Evolutionary conservation across 2,329 filamentous ascomycete genomes (phyloP).

Genomic region (Aspergillus felis): DNA sequence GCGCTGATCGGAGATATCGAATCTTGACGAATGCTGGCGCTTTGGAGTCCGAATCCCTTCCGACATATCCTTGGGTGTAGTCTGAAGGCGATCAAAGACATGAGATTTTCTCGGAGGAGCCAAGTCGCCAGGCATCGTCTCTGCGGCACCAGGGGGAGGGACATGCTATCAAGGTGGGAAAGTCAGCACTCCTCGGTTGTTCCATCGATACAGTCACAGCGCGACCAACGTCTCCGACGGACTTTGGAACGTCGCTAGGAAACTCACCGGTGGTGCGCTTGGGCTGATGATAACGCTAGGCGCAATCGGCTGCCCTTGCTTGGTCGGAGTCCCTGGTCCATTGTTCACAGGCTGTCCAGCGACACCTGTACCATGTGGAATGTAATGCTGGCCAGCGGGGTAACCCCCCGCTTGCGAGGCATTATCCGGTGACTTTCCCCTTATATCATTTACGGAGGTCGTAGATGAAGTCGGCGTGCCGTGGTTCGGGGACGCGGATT

Average conservation of each 20-base stretch:
- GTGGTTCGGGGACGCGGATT: conserved; percentile 58
- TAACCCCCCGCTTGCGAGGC: conserved; percentile 28
- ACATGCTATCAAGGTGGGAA: conserved; percentile 60
- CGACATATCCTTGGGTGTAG: conserved; percentile 92
- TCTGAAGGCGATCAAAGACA: conserved; percentile 83
- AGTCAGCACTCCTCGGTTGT: background rate
- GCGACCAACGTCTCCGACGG: background rate
- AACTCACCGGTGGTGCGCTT: conserved; percentile 77
- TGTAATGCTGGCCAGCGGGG: conserved; percentile 36
- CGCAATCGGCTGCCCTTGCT: conserved; percentile 61
- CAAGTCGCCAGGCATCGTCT: conserved; percentile 97
- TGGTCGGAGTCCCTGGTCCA: conserved; percentile 58
- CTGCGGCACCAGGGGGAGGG: conserved; percentile 85
- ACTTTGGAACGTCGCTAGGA: conserved; percentile 2
- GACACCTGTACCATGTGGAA: conserved; percentile 32
- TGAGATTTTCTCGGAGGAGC: conserved; percentile 93
- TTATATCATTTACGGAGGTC: conserved; percentile 77
- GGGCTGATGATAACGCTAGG: conserved; percentile 94
- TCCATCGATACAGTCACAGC: background rate
- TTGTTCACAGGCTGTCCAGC: conserved; percentile 40
- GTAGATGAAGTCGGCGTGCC: conserved; percentile 84
- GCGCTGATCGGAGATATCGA: conserved; percentile 91
- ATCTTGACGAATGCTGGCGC: conserved; percentile 93
- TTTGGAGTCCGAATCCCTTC: conserved; percentile 94
- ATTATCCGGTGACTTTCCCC: conserved; percentile 66